Percentiles rank a stretch among this genome's conserved stretches.
Evolutionary conservation across 306 rosid genomes (phyloP).

Genomic region (Lathyrus aphaca): DNA sequence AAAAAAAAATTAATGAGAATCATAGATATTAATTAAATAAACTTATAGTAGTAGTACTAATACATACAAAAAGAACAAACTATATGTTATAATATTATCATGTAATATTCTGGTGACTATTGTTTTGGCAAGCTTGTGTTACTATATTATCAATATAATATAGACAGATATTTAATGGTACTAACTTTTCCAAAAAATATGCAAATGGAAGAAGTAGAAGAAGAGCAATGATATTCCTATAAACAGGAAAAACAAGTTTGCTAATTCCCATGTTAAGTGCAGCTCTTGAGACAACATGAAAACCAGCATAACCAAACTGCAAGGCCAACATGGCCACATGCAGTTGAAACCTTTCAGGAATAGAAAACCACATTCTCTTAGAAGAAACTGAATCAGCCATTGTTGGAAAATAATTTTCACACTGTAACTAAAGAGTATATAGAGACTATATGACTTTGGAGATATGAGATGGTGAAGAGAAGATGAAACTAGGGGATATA

Average conservation of each 20-base stretch:
- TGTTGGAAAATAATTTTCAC: background rate
- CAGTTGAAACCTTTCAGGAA: constrained; percentile 80
- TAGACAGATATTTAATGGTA: background rate
- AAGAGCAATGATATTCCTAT: constrained; percentile 84
- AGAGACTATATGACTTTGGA: constrained; percentile 14
- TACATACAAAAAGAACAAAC: background rate
- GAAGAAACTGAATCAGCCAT: constrained; percentile 68
- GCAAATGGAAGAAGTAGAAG: constrained; percentile 92
- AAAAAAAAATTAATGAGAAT: background rate
- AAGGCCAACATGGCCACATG: constrained; percentile 98
- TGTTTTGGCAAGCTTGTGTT: too few species aligned
- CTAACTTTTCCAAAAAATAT: constrained; percentile 70
- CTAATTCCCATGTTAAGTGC: constrained; percentile 99
- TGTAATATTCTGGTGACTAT: too few species aligned
- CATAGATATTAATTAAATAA: background rate
- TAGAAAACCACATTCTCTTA: constrained; percentile 73
- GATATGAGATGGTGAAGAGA: constrained; percentile 44
- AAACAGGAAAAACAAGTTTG: constrained; percentile 92
- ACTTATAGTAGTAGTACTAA: background rate
- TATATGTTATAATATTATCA: background rate
- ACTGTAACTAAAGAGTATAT: background rate
- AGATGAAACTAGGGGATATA: constrained; percentile 47
- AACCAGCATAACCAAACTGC: constrained; percentile 97
- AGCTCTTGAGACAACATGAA: constrained; percentile 91
- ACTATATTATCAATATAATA: background rate